Evolutionary conservation across 2,329 filamentous ascomycete genomes (phyloP).

Genomic region (Fusarium continuum): DNA sequence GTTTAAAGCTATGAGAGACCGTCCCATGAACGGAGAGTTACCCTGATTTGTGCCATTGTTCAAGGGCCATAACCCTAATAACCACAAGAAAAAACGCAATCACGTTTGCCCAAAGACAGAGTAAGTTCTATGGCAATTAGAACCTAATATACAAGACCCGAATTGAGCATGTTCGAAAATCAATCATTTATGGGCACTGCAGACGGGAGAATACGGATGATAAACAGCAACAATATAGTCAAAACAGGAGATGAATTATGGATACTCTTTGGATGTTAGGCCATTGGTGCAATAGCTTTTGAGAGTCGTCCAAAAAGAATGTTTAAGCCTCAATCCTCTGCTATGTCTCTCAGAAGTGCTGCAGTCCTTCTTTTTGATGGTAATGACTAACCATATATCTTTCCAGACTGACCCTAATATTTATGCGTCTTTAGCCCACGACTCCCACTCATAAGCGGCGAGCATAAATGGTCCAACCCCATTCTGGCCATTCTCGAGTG

Average conservation of each 20-base stretch:
- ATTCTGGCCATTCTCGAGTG: slow-evolving; percentile 25
- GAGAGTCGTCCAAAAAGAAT: no score
- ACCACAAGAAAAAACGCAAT: not conserved
- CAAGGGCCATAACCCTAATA: not conserved
- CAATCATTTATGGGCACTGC: not conserved
- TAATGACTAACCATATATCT: no score
- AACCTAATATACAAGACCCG: not conserved
- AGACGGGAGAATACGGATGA: not conserved
- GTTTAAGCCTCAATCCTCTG: no score
- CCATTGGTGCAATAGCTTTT: no score
- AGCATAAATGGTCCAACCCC: slow-evolving; percentile 35
- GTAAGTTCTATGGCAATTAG: not conserved
- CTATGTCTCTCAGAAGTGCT: no score
- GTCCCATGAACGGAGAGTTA: not conserved
- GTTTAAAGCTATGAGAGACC: not conserved
- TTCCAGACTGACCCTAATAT: no score
- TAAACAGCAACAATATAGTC: not conserved
- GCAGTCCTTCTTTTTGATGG: no score
- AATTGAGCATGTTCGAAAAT: not conserved
- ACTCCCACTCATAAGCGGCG: slow-evolving; percentile 34
- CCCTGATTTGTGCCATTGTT: not conserved
- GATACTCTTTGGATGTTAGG: slow-evolving; percentile 1
- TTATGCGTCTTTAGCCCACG: slow-evolving; percentile 17
- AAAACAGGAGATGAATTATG: not conserved
- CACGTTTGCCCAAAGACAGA: not conserved